Base-by-base conservation (phyloP, 305 asterid genomes). In the Caryopteris hybrid region DNA sequence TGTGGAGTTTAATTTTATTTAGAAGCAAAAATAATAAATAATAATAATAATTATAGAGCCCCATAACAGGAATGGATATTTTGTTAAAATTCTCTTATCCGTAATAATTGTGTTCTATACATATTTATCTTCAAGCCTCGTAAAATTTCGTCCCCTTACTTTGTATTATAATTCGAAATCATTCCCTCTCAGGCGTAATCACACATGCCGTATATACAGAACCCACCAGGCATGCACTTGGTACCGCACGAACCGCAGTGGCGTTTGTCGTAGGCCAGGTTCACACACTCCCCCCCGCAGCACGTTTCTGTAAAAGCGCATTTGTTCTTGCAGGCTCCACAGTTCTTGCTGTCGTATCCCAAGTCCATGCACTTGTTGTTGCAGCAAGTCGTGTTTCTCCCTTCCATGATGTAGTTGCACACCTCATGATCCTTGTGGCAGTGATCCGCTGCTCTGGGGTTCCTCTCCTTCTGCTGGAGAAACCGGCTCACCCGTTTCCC, bases 311-410 rank as follows among this genome's bases (percentile, higher is more conserved):
- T 80, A 5, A 68, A 80, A 12, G 2, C 61, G 53, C 96, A 90
- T 53, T 84, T 81, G 2, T 65, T 87, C 79, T 83, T 90, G 64
- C 96, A 90, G 0, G 84, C 74, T 1, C 96, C 95, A 9, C 96
- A 89, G 27, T 89, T 81, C 0, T 85, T 14, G 3, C 65, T 31
- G 17, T 85, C 89, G 16, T 81, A 54, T 8, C 0, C 11, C 70
- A 89, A 61, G 39, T 87, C 88, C 16, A 84, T 25, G 56, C 96
- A 89, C 70, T 85, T 81, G 43, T 87, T 89, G 56, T 85, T 85
- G 63, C 96, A 89, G 11, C 96, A 89, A 0, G 90, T 89, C 6
- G 95, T 59, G 50, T 85, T 84, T 5, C 86, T 76, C 4, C 61
- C 41, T 3, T 5, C 61, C 6, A 69, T 7, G 1, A 48, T 65